Evolutionary conservation across 495 filamentous ascomycete species (phyloP).

Genomic region (Hypomontagnella monticulosa): DNA sequence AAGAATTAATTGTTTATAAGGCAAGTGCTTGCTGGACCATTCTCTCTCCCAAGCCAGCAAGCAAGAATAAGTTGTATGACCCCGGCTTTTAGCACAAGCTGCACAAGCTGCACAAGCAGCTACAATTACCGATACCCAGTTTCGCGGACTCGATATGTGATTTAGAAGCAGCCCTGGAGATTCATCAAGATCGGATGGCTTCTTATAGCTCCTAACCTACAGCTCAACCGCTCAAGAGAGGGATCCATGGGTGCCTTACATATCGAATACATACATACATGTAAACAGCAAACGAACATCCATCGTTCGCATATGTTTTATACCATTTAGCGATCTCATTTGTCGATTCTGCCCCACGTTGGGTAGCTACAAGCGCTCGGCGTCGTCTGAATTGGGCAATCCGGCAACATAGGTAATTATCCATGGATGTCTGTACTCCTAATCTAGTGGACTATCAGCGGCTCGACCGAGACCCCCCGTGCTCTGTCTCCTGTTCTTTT

Average conservation of each 20-base stretch:
- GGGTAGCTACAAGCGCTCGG: conserved; percentile 43
- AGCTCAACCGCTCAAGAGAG: too few species aligned
- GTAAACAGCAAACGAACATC: not conserved
- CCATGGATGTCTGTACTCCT: not conserved
- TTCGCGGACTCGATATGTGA: too few species aligned
- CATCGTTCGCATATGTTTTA: conserved; percentile 21
- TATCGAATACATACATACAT: conserved; percentile 25
- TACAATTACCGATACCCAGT: too few species aligned
- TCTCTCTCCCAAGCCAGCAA: conserved; percentile 13
- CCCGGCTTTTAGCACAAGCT: conserved; percentile 4
- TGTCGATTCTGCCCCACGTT: conserved; percentile 40
- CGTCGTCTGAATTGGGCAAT: conserved; percentile 39
- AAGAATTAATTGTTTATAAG: conserved; percentile 17
- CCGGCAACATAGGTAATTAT: conserved; percentile 9
- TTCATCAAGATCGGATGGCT: not conserved
- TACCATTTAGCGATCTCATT: conserved; percentile 10
- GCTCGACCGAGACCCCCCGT: conserved; percentile 14
- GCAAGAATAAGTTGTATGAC: conserved; percentile 16
- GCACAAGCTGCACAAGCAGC: conserved; percentile 8
- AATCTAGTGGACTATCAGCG: conserved; percentile 10
- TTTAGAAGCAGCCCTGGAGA: not conserved
- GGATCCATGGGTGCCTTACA: not conserved
- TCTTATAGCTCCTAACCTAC: not conserved
- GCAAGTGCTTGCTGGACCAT: conserved; percentile 17
- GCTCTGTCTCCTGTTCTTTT: conserved; percentile 1